phyloP scores from a whole-genome alignment of 208 protist species.

The Leishmania major region DNA sequence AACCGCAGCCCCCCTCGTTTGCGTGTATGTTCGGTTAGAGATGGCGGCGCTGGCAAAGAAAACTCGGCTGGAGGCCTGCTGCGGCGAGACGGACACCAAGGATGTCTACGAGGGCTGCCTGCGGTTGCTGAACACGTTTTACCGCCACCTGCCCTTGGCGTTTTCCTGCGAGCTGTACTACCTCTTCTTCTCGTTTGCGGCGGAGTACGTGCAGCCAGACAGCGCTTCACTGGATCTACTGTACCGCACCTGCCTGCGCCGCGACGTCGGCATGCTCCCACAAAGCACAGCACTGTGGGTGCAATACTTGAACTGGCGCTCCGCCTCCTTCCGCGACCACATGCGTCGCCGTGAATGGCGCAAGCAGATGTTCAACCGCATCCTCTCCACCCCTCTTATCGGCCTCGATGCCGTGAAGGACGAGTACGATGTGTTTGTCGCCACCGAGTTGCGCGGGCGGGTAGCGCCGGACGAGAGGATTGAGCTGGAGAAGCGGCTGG shows the following conservation, averaged over 20 bases:
- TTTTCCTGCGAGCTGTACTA: conserved; percentile 78
- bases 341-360: conserved; percentile 55
- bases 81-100: conserved; percentile 61
- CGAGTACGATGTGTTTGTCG: conserved; percentile 77
- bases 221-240: conserved; percentile 54
- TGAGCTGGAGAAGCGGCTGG: conserved; percentile 49
- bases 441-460: conserved; percentile 54
- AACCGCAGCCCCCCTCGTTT: conserved; percentile 55
- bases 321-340: conserved; percentile 46
- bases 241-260: conserved; percentile 59
- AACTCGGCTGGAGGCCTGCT: conserved; percentile 50
- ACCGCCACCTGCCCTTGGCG: conserved; percentile 73
- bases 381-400: conserved; percentile 72
- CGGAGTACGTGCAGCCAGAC: conserved; percentile 66
- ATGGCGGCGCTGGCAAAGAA: conserved; percentile 49
- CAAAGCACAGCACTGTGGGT: conserved; percentile 77
- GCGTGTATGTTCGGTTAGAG: conserved; percentile 62
- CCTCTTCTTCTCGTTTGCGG: conserved; percentile 73
- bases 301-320: conserved; percentile 65
- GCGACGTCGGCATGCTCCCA: conserved; percentile 73
- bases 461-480: conserved; percentile 59
- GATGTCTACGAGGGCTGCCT: conserved; percentile 62
- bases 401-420: conserved; percentile 74
- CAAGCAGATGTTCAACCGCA: conserved; percentile 66
- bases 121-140: conserved; percentile 79